Evolutionary conservation across 306 rosid genomes (phyloP).

Genomic region (Oemleria cerasiformis): DNA sequence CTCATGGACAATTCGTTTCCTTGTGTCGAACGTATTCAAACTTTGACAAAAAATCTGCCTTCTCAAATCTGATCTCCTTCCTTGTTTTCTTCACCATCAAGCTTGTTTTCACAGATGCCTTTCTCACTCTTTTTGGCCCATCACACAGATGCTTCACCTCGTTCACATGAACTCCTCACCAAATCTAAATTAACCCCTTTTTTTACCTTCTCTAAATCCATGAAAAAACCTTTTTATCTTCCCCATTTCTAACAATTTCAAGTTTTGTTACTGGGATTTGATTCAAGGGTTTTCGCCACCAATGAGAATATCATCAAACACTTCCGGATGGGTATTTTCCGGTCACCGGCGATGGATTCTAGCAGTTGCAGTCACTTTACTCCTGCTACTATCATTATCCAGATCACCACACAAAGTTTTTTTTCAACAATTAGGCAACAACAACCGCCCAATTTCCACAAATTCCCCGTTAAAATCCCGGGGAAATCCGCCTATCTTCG

Average conservation of each 20-base stretch:
- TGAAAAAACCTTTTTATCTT: not conserved
- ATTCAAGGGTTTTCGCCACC: constrained; percentile 2
- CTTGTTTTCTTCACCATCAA: constrained; percentile 15
- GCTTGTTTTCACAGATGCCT: constrained; percentile 1
- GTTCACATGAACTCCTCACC: constrained; percentile 1
- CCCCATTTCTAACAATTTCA: not conserved
- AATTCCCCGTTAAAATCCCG: constrained; percentile 37
- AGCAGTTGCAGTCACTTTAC: constrained; percentile 25
- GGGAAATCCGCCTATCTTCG: constrained; percentile 57
- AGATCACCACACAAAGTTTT: constrained; percentile 36
- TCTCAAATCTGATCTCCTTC: not conserved
- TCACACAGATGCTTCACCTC: not conserved
- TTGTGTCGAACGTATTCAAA: constrained; percentile 9
- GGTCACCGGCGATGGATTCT: constrained; percentile 39
- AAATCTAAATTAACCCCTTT: not conserved
- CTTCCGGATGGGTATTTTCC: constrained; percentile 36
- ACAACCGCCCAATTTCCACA: constrained; percentile 20
- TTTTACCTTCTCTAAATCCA: not conserved
- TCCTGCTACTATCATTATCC: constrained; percentile 45
- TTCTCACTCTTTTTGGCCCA: not conserved
- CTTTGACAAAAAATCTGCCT: not conserved
- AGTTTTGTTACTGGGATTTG: not conserved
- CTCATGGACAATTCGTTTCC: constrained; percentile 13
- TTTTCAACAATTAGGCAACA: constrained; percentile 14
- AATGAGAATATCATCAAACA: constrained; percentile 47